These are phyloP conservation scores for Acer campestre DNA, from an alignment of 345 rosid genomes.

Conservation along the genomic window DNA sequence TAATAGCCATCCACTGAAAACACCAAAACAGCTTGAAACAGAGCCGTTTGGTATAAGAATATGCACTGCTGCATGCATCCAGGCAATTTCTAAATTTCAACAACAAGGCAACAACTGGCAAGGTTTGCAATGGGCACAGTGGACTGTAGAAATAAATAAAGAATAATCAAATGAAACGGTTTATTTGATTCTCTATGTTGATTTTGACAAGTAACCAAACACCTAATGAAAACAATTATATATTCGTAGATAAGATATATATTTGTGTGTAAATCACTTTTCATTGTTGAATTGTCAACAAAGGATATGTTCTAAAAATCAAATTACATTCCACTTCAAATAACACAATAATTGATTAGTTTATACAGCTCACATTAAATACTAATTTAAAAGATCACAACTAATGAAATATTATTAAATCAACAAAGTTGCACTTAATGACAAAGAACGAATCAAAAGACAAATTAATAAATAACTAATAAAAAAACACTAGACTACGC, in stretches of 20 bases:
- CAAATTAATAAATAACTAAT: not conserved
- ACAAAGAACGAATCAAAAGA: not conserved
- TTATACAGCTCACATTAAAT: not conserved
- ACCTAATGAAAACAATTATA: not conserved
- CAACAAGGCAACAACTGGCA: not conserved
- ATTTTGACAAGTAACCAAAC: too few species aligned
- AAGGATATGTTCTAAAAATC: not conserved
- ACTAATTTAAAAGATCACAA: not conserved
- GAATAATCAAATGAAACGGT: too few species aligned
- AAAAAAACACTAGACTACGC: too few species aligned
- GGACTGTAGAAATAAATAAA: not conserved
- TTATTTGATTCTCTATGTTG: too few species aligned
- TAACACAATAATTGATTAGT: not conserved
- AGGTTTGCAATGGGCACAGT: not conserved
- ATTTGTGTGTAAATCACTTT: not conserved
- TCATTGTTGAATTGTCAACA: not conserved
- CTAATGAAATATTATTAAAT: not conserved
- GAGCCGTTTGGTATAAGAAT: not conserved
- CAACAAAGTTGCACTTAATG: not conserved
- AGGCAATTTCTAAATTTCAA: not conserved
- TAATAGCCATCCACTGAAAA: not conserved
- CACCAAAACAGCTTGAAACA: slow-evolving; percentile 1
- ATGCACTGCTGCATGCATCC: not conserved
- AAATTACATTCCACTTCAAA: not conserved
- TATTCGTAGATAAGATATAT: not conserved